Evolutionary conservation across 352 stramenopile genomes (phyloP).

Genomic region (Sclerospora graminicola): DNA sequence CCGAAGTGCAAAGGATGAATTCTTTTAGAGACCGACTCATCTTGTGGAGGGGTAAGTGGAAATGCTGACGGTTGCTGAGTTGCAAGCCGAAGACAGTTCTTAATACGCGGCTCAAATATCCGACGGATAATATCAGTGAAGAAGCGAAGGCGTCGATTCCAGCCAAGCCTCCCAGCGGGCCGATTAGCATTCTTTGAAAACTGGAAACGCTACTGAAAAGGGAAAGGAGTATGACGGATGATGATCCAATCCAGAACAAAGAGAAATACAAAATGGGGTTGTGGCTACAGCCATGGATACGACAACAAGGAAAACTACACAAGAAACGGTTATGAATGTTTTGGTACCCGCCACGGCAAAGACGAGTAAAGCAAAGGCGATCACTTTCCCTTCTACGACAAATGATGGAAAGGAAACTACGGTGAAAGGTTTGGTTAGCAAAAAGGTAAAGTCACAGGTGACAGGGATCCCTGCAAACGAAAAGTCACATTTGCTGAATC

Average conservation of each 20-base stretch:
- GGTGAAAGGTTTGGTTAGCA: background rate
- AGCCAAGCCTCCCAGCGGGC: too few relatives aligned
- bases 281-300: slow-evolving; percentile 3
- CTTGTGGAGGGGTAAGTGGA: background rate
- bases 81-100: background rate
- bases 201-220: slow-evolving; percentile 5
- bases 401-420: slow-evolving; percentile 1
- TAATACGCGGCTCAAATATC: slow-evolving; percentile 1
- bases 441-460: background rate
- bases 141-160: too few relatives aligned
- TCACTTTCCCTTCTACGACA: background rate
- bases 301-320: slow-evolving; percentile 2
- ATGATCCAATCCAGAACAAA: slow-evolving; percentile 2
- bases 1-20: slow-evolving; percentile 1
- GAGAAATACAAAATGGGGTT: background rate
- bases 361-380: slow-evolving; percentile 5
- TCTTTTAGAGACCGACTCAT: slow-evolving; percentile 7
- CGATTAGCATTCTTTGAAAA: too few relatives aligned
- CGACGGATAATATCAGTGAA: background rate
- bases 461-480: slow-evolving; percentile 2
- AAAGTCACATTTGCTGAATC: slow-evolving; percentile 6
- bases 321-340: background rate
- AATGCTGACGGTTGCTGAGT: background rate
- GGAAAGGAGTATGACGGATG: background rate
- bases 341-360: slow-evolving; percentile 2